phyloP scores from a whole-genome alignment of 2,329 filamentous ascomycete species.

The Myriosclerotinia curreyana region DNA sequence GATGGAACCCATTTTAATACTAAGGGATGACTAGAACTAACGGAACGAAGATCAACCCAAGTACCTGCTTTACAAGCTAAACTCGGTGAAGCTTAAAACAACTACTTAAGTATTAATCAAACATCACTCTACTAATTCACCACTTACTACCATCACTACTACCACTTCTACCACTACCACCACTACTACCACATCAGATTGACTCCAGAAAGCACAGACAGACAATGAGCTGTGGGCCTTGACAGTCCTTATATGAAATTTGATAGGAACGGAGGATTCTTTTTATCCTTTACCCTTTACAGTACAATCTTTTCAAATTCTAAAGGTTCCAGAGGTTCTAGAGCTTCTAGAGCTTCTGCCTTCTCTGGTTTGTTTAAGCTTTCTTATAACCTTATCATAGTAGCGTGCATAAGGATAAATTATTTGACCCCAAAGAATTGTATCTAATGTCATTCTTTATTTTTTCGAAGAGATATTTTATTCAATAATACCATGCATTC shows the following conservation, averaged over 20 bases:
- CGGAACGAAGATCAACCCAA: too few species aligned
- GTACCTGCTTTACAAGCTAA: not conserved
- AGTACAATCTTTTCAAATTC: not conserved
- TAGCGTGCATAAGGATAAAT: too few species aligned
- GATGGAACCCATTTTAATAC: constrained; percentile 1
- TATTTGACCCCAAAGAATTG: too few species aligned
- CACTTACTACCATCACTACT: not conserved
- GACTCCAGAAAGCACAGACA: too few species aligned
- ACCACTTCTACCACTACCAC: not conserved
- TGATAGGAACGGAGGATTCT: constrained; percentile 20
- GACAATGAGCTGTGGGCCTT: constrained; percentile 7
- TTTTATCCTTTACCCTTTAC: too few species aligned
- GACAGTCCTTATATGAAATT: not conserved
- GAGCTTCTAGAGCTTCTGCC: constrained; percentile 8
- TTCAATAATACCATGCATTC: too few species aligned
- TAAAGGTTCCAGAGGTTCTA: not conserved
- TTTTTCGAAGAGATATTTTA: too few species aligned
- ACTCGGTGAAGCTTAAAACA: too few species aligned
- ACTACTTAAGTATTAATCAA: too few species aligned
- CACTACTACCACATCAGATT: not conserved
- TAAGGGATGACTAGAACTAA: constrained; percentile 4
- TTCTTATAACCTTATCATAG: too few species aligned
- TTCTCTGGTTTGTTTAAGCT: not conserved
- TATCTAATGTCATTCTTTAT: too few species aligned
- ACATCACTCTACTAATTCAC: too few species aligned